Base-by-base conservation (phyloP, 2,329 filamentous ascomycete genomes). In the Hypocreales sp. region DNA sequence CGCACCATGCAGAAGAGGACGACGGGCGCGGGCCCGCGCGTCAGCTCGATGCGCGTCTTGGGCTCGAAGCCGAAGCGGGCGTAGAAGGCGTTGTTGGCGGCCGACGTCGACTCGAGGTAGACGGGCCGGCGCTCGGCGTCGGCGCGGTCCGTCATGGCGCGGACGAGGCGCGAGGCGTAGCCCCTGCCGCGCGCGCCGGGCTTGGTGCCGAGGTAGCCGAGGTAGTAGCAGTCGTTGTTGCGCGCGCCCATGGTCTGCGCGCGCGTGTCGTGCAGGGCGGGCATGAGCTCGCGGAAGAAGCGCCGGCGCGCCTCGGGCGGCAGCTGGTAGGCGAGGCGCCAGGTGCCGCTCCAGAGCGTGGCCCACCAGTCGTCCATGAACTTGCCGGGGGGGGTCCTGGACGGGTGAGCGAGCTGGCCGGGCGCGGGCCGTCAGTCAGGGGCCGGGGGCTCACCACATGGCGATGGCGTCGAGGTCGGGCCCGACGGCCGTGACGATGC, bases 141-240 rank as follows among this genome's bases (percentile, higher is more conserved):
- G 24, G 80, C 79, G 65, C 75, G 16, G 24, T 51, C 55, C 28
- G 75, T 72, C 53, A 83, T 74, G 45, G 80, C 61, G 47, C 73
- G 63, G 36, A 90, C 70, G 35, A 86, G 61, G 53, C 71, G 75
- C 38, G 64, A 64, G 11, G 72, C 79, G 48, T 81, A 81, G 8
- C 82, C 81, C 40, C 74, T 74, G 25, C 79, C 71, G 34, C 77
- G 69, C 5, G 74, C 71, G 34, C 60, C 62, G 19, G 77, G 72
- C 48, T 74, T 78, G 27, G 79, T 84, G 35, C 81, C 82, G 34
- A 92, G 61, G 51, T 87, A 90, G 25, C 84, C 79, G 29, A 92
- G 71, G 49, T 90, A 90, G 64, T 80, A 90, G 45, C 68, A 73
- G 34, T 78, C 61, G 39, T 60, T 49, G 45, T 82, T 75, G 27